Evolutionary conservation across 2,329 filamentous ascomycete species (phyloP), one percentile per base, ranked within the genome.

Genomic region (Epichloe gansuensis): DNA sequence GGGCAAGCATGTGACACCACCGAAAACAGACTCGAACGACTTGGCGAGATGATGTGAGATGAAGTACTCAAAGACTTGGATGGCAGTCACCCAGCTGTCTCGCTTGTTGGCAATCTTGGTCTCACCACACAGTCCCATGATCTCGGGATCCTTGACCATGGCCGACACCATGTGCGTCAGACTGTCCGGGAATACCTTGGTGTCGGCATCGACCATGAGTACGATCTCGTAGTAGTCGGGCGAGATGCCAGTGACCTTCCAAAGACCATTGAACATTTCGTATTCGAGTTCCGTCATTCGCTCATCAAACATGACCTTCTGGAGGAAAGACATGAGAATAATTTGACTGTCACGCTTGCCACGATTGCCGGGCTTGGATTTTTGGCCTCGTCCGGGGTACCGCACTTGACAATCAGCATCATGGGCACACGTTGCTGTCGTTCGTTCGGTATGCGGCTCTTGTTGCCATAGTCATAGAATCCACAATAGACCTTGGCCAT

Each of bases 301-400:
- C 72, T 98, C 94, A 67, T 98, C 93, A 63, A 98, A 98, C 93
- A 98, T 98, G 65, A 98, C 93, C 74, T 98, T 98, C 67, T 98
- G 93, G 60, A 98, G 74, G 78, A 98, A 98, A 5, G 91, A 96
- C 93, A 98, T 98, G 59, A 98, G 78, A 61, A 98, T 93, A 64
- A 98, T 96, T 69, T 98, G 93, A 74, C 89, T 95, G 77, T 98
- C 93, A 67, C 93, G 88, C 77, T 98, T 98, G 70, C 93, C 94
- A 71, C 93, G 83, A 72, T 98, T 98, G 62, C 93, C 93, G 12
- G 94, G 89, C 72, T 98, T 98, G 53, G 86, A 78, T 61, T 86
- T 42, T 70, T 75, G 35, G 82, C 78, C 72, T 98, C 93, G 52
- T 89, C 88, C 1, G 89, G 89, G 13, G 93, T 97, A 59, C 93